Conservation (phyloP, 495 filamentous ascomycete species). For the Xylaria bambusicola region DNA sequence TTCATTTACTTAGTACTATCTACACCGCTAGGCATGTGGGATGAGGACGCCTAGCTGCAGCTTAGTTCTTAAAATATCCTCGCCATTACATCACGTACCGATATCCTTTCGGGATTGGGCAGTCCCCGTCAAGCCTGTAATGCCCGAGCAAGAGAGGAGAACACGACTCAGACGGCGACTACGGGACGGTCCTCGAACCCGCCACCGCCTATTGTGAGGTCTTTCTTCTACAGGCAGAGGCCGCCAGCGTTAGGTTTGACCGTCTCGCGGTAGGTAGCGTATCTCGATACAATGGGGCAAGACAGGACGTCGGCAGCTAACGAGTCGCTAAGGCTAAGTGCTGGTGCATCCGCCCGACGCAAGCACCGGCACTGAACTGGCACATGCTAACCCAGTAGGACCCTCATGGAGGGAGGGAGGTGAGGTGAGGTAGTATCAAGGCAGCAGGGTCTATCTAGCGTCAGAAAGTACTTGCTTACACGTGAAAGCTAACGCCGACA, state of each 20-base stretch:
- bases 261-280: not conserved
- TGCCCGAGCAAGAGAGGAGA: no score
- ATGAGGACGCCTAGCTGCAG: slow-evolving; percentile 3
- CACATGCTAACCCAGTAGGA: not conserved
- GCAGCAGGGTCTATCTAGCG: no score
- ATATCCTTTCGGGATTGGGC: slow-evolving; percentile 2
- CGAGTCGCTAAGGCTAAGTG: not conserved
- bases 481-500: no score
- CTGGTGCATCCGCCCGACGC: not conserved
- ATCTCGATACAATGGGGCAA: not conserved
- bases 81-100: slow-evolving; percentile 14
- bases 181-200: slow-evolving; percentile 1
- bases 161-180: no score
- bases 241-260: slow-evolving; percentile 11
- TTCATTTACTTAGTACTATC: no score
- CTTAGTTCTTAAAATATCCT: slow-evolving; percentile 9
- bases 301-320: slow-evolving; percentile 1
- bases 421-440: no score
- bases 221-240: no score
- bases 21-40: no score
- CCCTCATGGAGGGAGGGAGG: no score
- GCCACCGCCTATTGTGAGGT: no score
- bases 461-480: no score
- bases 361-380: slow-evolving; percentile 5
- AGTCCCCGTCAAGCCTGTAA: no score